Evolutionary conservation across 768 basidiomycete genomes (phyloP).

Genomic region (Mycena maculata): DNA sequence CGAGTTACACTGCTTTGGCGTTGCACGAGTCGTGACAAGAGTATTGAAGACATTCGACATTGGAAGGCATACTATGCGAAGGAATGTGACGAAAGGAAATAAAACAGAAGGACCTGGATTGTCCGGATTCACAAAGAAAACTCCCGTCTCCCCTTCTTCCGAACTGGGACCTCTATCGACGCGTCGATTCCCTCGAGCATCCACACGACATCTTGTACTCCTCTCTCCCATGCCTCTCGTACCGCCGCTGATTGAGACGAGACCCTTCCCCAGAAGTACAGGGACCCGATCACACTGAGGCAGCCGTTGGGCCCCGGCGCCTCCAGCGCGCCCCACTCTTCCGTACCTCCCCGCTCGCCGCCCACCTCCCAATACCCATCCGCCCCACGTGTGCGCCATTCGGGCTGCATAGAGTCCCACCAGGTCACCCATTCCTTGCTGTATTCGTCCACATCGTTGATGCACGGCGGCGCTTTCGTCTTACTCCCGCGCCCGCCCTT

Average conservation of each 20-base stretch:
- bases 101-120: too few relatives aligned
- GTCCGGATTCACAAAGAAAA: too few relatives aligned
- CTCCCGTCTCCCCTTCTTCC: background rate
- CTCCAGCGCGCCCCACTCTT: background rate
- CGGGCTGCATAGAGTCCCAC: background rate
- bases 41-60: too few relatives aligned
- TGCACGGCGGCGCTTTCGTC: background rate
- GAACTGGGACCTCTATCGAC: background rate
- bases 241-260: background rate
- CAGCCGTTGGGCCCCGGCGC: background rate
- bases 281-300: background rate
- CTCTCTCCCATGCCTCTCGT: background rate
- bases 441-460: background rate
- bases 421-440: background rate
- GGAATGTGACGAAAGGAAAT: too few relatives aligned
- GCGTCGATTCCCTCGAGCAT: background rate
- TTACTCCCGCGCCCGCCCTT: background rate
- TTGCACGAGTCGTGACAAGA: too few relatives aligned
- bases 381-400: background rate
- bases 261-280: background rate
- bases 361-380: background rate
- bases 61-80: too few relatives aligned
- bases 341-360: background rate
- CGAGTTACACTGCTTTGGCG: too few relatives aligned
- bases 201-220: background rate